Base-by-base conservation (phyloP, 306 rosid species). In the Cercis canadensis region DNA sequence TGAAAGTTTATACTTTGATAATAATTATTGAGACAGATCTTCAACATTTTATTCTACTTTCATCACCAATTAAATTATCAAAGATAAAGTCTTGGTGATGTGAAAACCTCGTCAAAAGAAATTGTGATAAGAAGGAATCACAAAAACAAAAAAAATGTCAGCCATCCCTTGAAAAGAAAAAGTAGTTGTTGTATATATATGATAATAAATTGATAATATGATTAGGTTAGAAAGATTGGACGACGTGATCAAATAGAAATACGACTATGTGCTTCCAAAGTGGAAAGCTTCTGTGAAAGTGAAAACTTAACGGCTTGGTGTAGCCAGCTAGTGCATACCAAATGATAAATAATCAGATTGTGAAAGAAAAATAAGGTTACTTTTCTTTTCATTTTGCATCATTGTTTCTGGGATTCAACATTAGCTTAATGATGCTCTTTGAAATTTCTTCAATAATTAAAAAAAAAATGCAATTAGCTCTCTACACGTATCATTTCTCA, bases 271-370 rank as follows among this genome's bases (percentile, higher is more conserved):
- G 83, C 75, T 59, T 65, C 19, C 57, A 50, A 57, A 73, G 57
- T 73, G 61, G 80, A 69, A 69, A 31, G 50, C 5, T 13, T 8
- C 16, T 11, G 19, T 65, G 65, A 79, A 67, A 75, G 51, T 36
- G 84, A 83, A 83, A 83, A 67, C 79, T 79, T 80, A 83, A 83
- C 87, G 78, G 71, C 87, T 55, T 67, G 15, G 21, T 47, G 55
- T 53, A 37, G 43, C 43, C 3, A 43, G 18, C 57, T 73, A 60
- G 65, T 72, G 73, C 72, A 33, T 49, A 62, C 16, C 49, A 70
- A 54, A 58, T n/a, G 31, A 17, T 53, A 70, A n/a, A 74, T 70
- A 67, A 71, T 81, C 51, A 75, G 50, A 75, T 53, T 62, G 19
- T 79, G 62, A 61, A 51, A 57, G 79, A 72, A 79, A 37, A 70